Evolutionary conservation across 164 flowering plant species (phyloP).

Genomic region (Macadamia tetraphylla): DNA sequence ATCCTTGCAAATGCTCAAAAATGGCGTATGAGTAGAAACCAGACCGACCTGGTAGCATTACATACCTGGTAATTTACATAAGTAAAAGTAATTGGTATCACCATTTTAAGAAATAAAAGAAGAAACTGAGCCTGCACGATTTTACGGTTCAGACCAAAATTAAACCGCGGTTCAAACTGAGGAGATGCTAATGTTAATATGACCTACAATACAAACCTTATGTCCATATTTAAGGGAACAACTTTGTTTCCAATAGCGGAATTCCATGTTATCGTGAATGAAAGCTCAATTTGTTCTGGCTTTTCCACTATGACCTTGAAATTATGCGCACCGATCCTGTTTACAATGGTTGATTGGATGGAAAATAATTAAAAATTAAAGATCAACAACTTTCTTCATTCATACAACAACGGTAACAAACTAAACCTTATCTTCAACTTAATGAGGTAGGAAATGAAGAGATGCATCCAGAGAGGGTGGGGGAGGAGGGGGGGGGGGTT

Average conservation of each 20-base stretch:
- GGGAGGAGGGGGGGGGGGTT: no score
- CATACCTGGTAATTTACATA: constrained; percentile 37
- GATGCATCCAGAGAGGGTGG: no score
- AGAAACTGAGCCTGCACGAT: no score
- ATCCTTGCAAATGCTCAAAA: constrained; percentile 77
- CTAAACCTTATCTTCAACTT: no score
- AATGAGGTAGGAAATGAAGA: no score
- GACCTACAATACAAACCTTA: constrained; percentile 14
- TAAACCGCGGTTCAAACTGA: no score
- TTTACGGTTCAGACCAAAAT: no score
- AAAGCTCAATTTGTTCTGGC: constrained; percentile 28
- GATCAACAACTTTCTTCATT: no score
- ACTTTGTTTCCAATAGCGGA: constrained; percentile 10
- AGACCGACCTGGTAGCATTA: constrained; percentile 67
- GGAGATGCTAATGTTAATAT: background rate
- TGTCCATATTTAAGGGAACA: constrained; percentile 26
- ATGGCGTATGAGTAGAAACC: constrained; percentile 90
- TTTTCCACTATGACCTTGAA: constrained; percentile 18
- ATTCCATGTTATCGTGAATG: constrained; percentile 26
- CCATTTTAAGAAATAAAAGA: background rate
- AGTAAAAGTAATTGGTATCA: background rate
- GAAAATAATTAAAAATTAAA: no score
- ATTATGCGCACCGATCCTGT: constrained; percentile 20
- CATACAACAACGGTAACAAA: no score
- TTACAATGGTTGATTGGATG: background rate